Conservation (phyloP, 352 stramenopile genomes). For the Blastocystis hominis region DNA sequence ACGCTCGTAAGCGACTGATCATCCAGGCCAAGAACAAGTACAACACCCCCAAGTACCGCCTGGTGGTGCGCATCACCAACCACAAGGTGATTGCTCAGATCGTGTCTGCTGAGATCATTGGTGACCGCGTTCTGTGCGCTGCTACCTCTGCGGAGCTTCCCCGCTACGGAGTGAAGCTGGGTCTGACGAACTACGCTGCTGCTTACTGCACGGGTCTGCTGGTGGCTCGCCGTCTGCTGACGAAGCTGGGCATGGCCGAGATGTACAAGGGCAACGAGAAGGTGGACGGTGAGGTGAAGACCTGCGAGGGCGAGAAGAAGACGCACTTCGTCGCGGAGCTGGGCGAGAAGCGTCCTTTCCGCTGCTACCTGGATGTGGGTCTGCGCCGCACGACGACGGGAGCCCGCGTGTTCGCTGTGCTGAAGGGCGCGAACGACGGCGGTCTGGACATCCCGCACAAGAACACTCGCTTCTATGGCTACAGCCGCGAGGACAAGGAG, state of each 20-base stretch:
- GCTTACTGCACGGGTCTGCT: slow-evolving; percentile 92
- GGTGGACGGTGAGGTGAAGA: slow-evolving; percentile 84
- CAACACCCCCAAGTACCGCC: slow-evolving; percentile 93
- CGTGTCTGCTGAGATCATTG: slow-evolving; percentile 91
- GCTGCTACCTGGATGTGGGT: slow-evolving; percentile 90
- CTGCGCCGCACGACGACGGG: slow-evolving; percentile 89
- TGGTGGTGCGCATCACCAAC: slow-evolving; percentile 85
- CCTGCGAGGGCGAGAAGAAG: slow-evolving; percentile 80
- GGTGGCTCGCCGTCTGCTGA: slow-evolving; percentile 83
- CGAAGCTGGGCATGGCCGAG: slow-evolving; percentile 93
- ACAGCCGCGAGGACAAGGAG: slow-evolving; percentile 91
- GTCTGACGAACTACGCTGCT: slow-evolving; percentile 97
- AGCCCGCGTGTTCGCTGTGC: slow-evolving; percentile 91
- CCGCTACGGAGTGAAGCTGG: slow-evolving; percentile 86
- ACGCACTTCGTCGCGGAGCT: slow-evolving; percentile 97
- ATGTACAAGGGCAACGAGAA: slow-evolving; percentile 68
- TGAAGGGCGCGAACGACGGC: slow-evolving; percentile 95
- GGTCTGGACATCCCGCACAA: slow-evolving; percentile 95
- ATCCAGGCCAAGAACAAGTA: slow-evolving; percentile 99
- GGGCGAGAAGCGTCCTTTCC: slow-evolving; percentile 94
- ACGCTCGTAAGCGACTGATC: slow-evolving; percentile 91
- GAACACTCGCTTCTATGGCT: slow-evolving; percentile 97
- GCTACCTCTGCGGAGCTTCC: slow-evolving; percentile 87
- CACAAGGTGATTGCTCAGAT: slow-evolving; percentile 94
- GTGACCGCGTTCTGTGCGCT: slow-evolving; percentile 85